Base-by-base conservation (phyloP, 2,329 filamentous ascomycete species). In the Aspergillus brasiliensis region DNA sequence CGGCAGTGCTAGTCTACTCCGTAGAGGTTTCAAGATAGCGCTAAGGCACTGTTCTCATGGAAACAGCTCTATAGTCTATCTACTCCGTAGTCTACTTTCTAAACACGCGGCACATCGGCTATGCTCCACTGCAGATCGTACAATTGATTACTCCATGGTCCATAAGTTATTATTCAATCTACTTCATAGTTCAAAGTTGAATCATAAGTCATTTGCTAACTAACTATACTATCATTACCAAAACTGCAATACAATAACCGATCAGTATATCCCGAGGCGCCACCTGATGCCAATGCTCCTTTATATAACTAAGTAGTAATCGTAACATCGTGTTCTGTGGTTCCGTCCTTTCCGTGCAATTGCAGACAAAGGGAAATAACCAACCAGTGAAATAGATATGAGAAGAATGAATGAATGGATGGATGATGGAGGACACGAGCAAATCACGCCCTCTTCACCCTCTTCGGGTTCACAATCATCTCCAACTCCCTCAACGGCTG, bases 401-500 rank as follows among this genome's bases (percentile, higher is more conserved):
- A 13, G 23, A 47, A 40, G 42, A 38, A 15, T 51, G 27, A 15
- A 34, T 34, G 11, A 15, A 34, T 2, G n/a, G 40, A 3, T 3
- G 8, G 21, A 49, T 6, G 5, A 23, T 5, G 1, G 5, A 21
- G 17, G 2, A 6, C 1, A 34, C 17, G 8, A 15, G n/a, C 0
- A 19, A 19, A 21, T 53, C 28, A 58, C 31, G 31, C 25, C 25
- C 10, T 37, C 46, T 51, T 61, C 37, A 23, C 31, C 3, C 31
- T n/a, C 25, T 46, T 42, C 34, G 25, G 13, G 2, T 51, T 51
- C 34, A 59, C 46, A 6, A 65, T 48, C 52, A 54, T 28, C 21
- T 62, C 57, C 25, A 69, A 11, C 38, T 64, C 64, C 28, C 57
- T 77, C 21, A 76, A 58, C 0, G 85, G 85, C 79, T 82, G 84